Evolutionary conservation across 805 yeast species (phyloP).

Genomic region (Cyberlindnera nakhonratchasimensis): DNA sequence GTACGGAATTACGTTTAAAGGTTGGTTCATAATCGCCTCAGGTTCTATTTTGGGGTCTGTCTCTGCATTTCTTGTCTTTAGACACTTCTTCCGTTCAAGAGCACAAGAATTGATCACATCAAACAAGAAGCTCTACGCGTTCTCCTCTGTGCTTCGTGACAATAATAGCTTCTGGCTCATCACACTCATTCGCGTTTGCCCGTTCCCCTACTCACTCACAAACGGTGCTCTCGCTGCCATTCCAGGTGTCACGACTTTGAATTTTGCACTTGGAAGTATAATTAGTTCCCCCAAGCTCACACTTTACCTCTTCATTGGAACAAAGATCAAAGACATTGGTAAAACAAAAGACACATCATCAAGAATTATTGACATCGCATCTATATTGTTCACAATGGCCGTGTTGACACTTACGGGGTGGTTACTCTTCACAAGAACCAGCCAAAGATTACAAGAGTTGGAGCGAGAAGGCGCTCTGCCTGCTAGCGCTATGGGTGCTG

Average conservation of each 20-base stretch:
- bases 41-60: conserved; percentile 75
- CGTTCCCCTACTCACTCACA: conserved; percentile 87
- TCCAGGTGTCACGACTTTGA: conserved; percentile 62
- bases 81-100: conserved; percentile 50
- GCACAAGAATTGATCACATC: conserved; percentile 59
- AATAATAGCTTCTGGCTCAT: conserved; percentile 63
- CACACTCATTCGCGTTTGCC: conserved; percentile 77
- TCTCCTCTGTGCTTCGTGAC: conserved; percentile 70
- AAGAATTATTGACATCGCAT: conserved; percentile 56
- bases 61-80: conserved; percentile 65
- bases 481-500: conserved; percentile 7
- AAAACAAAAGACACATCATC: conserved; percentile 48
- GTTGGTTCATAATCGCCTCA: conserved; percentile 72
- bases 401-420: conserved; percentile 61
- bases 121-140: conserved; percentile 67
- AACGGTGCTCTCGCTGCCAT: conserved; percentile 91
- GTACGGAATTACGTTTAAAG: conserved; percentile 69
- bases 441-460: conserved; percentile 32
- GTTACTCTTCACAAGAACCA: conserved; percentile 57
- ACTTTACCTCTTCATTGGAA: conserved; percentile 76
- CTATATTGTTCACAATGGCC: conserved; percentile 53
- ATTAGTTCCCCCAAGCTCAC: conserved; percentile 79
- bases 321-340: conserved; percentile 67
- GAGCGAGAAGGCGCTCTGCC: conserved; percentile 20
- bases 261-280: conserved; percentile 67